Evolutionary conservation across 306 rosid species (phyloP).

Genomic region (Parietaria judaica): DNA sequence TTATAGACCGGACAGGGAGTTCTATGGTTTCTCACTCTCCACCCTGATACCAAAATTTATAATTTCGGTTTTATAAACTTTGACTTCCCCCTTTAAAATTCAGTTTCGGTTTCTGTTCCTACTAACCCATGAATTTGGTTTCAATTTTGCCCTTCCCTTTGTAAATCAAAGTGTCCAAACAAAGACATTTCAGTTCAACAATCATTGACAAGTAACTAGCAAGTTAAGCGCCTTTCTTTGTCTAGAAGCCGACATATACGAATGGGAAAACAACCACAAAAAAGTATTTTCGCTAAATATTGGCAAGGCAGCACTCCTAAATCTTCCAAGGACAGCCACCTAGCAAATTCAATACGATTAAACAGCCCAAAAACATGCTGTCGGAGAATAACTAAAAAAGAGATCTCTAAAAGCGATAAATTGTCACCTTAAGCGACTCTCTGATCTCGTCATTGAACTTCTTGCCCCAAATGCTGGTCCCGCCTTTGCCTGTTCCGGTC

Average conservation of each 20-base stretch:
- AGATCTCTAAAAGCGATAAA: background rate
- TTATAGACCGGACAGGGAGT: no score
- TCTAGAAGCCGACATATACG: background rate
- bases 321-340: background rate
- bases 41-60: no score
- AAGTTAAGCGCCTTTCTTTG: background rate
- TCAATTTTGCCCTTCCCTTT: no score
- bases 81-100: no score
- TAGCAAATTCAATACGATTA: background rate
- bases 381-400: background rate
- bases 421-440: conserved; percentile 73
- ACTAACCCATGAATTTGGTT: no score
- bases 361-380: no score
- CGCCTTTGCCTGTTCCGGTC: conserved; percentile 94
- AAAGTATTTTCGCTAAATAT: background rate
- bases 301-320: background rate
- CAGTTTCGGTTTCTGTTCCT: no score
- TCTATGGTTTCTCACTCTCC: no score
- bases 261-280: background rate
- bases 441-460: conserved; percentile 87
- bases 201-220: background rate
- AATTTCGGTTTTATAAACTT: no score
- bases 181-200: background rate
- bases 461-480: conserved; percentile 93
- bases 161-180: no score